Evolutionary conservation across 176 grass and related monocot species (phyloP).

Genomic region (Elaeis guineensis): DNA sequence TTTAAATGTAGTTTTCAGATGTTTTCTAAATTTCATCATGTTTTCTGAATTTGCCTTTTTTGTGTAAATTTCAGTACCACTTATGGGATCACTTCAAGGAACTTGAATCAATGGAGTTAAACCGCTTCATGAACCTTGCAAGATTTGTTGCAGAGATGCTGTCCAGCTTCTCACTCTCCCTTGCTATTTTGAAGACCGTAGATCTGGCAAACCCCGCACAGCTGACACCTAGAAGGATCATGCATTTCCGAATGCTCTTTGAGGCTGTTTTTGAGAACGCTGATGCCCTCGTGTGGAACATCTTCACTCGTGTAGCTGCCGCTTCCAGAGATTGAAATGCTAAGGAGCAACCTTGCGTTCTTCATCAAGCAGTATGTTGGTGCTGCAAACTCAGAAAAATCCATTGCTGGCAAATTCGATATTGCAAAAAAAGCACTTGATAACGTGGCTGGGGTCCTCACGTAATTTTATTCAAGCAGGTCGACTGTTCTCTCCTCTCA

Average conservation of each 20-base stretch:
- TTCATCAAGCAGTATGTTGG: constrained; percentile 74
- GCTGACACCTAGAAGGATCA: constrained; percentile 42
- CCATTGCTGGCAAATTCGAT: constrained; percentile 49
- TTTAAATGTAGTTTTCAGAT: too few relatives aligned
- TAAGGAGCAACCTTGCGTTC: constrained; percentile 47
- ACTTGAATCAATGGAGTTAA: constrained; percentile 66
- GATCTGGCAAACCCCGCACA: constrained; percentile 49
- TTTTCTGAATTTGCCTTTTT: constrained; percentile 6
- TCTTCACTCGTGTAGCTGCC: constrained; percentile 61
- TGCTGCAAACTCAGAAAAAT: constrained; percentile 20
- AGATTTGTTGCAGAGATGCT: constrained; percentile 74
- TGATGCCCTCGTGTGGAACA: constrained; percentile 59
- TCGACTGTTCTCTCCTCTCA: too few relatives aligned
- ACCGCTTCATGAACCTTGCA: constrained; percentile 65
- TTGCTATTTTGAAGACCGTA: constrained; percentile 60
- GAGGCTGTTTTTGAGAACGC: constrained; percentile 57
- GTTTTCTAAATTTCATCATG: constrained; percentile 1
- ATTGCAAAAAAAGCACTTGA: constrained; percentile 69
- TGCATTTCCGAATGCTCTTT: constrained; percentile 72
- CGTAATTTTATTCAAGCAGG: constrained; percentile 19
- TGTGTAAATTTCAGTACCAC: constrained; percentile 50
- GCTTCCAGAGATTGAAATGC: constrained; percentile 50
- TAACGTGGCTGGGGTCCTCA: constrained; percentile 63
- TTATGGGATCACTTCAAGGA: constrained; percentile 95
- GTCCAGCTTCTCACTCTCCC: constrained; percentile 60